Conservation (phyloP, 805 yeast species). For the Suhomyces prunicola region DNA sequence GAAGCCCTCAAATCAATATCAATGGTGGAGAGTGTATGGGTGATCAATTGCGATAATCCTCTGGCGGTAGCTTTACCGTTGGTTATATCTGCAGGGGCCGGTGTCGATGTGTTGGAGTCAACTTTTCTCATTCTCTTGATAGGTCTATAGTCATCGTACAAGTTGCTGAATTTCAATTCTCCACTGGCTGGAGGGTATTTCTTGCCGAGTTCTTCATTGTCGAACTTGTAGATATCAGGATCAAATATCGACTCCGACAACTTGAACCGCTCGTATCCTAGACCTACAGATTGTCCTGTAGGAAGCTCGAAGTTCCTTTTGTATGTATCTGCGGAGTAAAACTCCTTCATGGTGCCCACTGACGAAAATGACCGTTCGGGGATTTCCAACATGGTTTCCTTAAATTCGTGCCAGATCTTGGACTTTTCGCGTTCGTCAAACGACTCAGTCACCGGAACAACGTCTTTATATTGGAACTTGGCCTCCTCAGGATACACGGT, state of each 20-base stretch:
- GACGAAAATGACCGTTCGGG: constrained; percentile 37
- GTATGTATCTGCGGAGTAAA: constrained; percentile 24
- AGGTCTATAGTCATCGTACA: constrained; percentile 68
- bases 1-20: constrained; percentile 85
- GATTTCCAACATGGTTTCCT: constrained; percentile 63
- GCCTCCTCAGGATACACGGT: constrained; percentile 32
- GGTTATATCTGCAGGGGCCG: constrained; percentile 10
- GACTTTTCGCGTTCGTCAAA: constrained; percentile 56
- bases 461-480: constrained; percentile 16
- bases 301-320: constrained; percentile 68
- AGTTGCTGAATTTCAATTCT: constrained; percentile 42
- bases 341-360: constrained; percentile 21
- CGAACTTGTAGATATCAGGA: constrained; percentile 47
- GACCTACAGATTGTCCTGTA: constrained; percentile 64
- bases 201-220: constrained; percentile 15
- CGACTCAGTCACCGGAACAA: constrained; percentile 40
- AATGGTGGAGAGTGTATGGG: constrained; percentile 51
- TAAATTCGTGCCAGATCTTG: constrained; percentile 65
- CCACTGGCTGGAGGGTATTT: constrained; percentile 49
- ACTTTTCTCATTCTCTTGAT: constrained; percentile 55
- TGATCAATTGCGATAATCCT: constrained; percentile 61
- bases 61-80: constrained; percentile 19
- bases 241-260: constrained; percentile 73
- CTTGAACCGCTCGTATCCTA: constrained; percentile 57
- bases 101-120: constrained; percentile 33